Evolutionary conservation across 2,329 filamentous ascomycete genomes (phyloP).

Genomic region (Nannizziopsis barbatae): DNA sequence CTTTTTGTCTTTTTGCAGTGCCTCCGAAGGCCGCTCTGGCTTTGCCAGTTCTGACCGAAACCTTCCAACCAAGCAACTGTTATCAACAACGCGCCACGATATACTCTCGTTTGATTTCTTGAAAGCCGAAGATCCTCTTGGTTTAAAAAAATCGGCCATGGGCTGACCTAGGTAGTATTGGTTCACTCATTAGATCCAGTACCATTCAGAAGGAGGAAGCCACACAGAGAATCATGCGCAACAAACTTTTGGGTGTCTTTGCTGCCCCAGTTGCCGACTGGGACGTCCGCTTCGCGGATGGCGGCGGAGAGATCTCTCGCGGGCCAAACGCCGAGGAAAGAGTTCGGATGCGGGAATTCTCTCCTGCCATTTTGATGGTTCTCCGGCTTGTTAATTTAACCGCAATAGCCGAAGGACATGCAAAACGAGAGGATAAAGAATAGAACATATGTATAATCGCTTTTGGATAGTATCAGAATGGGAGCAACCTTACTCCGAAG

Average conservation of each 20-base stretch:
- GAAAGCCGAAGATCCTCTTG: conserved; percentile 42
- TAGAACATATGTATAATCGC: too few relatives aligned
- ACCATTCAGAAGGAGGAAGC: background rate
- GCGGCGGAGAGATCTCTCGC: conserved; percentile 45
- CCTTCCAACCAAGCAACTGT: conserved; percentile 63
- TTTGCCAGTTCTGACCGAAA: conserved; percentile 42
- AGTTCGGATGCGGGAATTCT: conserved; percentile 7
- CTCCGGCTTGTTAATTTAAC: background rate
- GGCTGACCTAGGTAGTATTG: conserved; percentile 28
- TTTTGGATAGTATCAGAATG: too few relatives aligned
- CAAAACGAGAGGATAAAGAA: too few relatives aligned
- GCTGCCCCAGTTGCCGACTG: conserved; percentile 35
- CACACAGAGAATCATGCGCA: background rate
- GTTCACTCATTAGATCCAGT: background rate
- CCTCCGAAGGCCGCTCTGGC: conserved; percentile 6
- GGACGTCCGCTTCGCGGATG: conserved; percentile 42
- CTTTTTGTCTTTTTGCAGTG: conserved; percentile 13
- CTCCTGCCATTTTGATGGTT: background rate
- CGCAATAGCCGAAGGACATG: background rate
- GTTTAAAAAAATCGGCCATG: conserved; percentile 79
- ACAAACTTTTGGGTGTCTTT: too few relatives aligned
- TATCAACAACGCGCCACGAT: conserved; percentile 56
- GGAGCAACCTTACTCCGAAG: too few relatives aligned
- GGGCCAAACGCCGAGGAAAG: background rate
- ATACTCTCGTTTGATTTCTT: conserved; percentile 71